Conservation (phyloP, 345 rosid genomes). For the Erysimum cheiranthoides region DNA sequence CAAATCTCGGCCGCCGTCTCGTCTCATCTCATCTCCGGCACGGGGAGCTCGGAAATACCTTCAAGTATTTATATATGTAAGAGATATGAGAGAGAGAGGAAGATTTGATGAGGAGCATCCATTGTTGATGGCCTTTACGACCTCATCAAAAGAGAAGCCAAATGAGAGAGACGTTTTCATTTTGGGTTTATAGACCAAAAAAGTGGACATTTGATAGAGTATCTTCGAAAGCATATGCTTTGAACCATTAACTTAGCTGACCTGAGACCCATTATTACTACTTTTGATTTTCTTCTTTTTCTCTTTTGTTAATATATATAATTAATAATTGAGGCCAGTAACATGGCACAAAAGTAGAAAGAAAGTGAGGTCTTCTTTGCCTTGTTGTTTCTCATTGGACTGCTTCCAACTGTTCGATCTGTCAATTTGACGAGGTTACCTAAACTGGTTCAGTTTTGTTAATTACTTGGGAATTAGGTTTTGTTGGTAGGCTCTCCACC, state of each 20-base stretch:
- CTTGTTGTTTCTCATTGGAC: slow-evolving; percentile 28
- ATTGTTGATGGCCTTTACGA: slow-evolving; percentile 40
- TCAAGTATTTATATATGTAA: background rate
- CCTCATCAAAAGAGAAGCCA: slow-evolving; percentile 41
- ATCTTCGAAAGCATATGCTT: slow-evolving; percentile 47
- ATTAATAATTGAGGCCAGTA: slow-evolving; percentile 15
- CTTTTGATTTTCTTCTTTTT: slow-evolving; percentile 18
- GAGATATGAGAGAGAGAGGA: slow-evolving; percentile 3
- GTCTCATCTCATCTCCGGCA: slow-evolving; percentile 22
- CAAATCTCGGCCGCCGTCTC: background rate
- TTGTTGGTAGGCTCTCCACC: slow-evolving; percentile 17
- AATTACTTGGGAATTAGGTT: background rate
- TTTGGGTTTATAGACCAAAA: slow-evolving; percentile 35
- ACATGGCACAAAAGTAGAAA: slow-evolving; percentile 38
- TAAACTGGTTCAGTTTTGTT: slow-evolving; percentile 5
- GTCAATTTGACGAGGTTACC: slow-evolving; percentile 33
- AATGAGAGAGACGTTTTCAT: slow-evolving; percentile 29
- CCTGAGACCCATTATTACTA: slow-evolving; percentile 37
- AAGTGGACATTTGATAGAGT: slow-evolving; percentile 18
- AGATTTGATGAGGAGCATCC: slow-evolving; percentile 32
- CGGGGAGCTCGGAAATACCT: background rate
- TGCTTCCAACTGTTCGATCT: slow-evolving; percentile 14
- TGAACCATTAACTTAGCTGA: slow-evolving; percentile 44
- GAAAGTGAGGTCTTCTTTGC: slow-evolving; percentile 17
- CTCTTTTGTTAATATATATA: background rate